Evolutionary conservation across 345 rosid species (phyloP), one percentile per base, ranked within the genome.

Genomic region (Clarkia xantiana): DNA sequence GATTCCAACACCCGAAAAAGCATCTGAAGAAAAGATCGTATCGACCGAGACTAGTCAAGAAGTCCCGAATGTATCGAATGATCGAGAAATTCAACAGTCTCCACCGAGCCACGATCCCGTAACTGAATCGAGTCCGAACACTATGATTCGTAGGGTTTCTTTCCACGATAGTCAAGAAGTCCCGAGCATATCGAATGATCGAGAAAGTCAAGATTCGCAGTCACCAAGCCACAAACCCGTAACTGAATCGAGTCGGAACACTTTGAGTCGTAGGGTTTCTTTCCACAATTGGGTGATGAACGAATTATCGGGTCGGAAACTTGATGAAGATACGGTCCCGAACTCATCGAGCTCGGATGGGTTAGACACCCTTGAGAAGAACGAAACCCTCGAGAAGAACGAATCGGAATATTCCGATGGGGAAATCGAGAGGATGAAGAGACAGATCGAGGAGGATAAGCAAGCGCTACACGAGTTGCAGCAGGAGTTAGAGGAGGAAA

Each of bases 401-500:
- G 98, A 91, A 70, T 86, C 96, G 45, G 77, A 72, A 49, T 58
- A 77, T 62, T 91, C 98, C 50, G 98, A 91, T 58, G 94, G 86
- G 53, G 80, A 79, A 61, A 47, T 67, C 14, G 83, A 86, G 53
- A 63, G 75, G 55, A 66, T 91, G 46, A 87, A 74, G 68, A 73
- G 95, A 53, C 94, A 87, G 66, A 65, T 84, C 53, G 96, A 87
- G 54, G 82, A 84, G 49, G 96, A 86, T 65, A 80, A 58, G 69
- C 80, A 64, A 61, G 45, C 78, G 18, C 60, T 82, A 64, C 56
- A 60, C 44, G 67, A 71, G 45, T 58, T 84, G 59, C 84, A 80
- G 51, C 80, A 68, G 77, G 98, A 91, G 60, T 44, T 91, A 52
- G 96, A 91, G 64, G 98, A 84, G 77, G 98, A 91, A 69, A 86